Conservation (phyloP, 23 red algal genomes). For the Pyropia yezoensis region DNA sequence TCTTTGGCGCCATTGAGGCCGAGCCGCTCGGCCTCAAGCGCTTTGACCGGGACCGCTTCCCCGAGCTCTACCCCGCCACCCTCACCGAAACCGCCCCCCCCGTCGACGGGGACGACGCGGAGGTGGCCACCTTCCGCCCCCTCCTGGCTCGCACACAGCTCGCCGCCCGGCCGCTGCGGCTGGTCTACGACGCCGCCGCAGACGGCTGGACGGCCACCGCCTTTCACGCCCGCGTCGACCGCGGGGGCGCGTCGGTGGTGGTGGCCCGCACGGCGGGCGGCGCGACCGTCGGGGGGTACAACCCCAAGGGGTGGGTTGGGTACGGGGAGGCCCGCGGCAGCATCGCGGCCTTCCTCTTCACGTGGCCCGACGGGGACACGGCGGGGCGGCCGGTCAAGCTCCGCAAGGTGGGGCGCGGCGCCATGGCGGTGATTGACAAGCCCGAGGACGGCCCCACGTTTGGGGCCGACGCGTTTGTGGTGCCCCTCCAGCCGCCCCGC, state of each 20-base stretch:
- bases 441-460: slow-evolving; percentile 65
- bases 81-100: slow-evolving; percentile 55
- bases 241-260: slow-evolving; percentile 37
- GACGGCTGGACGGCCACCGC: slow-evolving; percentile 56
- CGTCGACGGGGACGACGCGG: slow-evolving; percentile 18
- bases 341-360: slow-evolving; percentile 67
- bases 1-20: slow-evolving; percentile 48
- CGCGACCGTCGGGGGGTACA: slow-evolving; percentile 50
- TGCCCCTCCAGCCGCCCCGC: slow-evolving; percentile 32
- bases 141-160: slow-evolving; percentile 64
- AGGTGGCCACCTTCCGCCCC: slow-evolving; percentile 46
- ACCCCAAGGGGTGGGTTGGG: slow-evolving; percentile 74
- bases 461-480: slow-evolving; percentile 57
- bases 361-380: slow-evolving; percentile 64
- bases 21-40: slow-evolving; percentile 63
- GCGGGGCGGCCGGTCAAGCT: slow-evolving; percentile 45
- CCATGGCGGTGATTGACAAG: slow-evolving; percentile 57
- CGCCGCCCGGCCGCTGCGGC: slow-evolving; percentile 18
- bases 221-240: slow-evolving; percentile 43
- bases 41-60: slow-evolving; percentile 72
- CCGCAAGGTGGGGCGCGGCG: slow-evolving; percentile 50
- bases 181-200: slow-evolving; percentile 51
- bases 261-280: slow-evolving; percentile 21
- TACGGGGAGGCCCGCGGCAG: slow-evolving; percentile 66
- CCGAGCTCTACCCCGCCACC: slow-evolving; percentile 62